These are phyloP conservation scores for Gaertneriomyces semiglobifer DNA, from an alignment of 192 early-diverging fungal genomes.

Conservation along the genomic window DNA sequence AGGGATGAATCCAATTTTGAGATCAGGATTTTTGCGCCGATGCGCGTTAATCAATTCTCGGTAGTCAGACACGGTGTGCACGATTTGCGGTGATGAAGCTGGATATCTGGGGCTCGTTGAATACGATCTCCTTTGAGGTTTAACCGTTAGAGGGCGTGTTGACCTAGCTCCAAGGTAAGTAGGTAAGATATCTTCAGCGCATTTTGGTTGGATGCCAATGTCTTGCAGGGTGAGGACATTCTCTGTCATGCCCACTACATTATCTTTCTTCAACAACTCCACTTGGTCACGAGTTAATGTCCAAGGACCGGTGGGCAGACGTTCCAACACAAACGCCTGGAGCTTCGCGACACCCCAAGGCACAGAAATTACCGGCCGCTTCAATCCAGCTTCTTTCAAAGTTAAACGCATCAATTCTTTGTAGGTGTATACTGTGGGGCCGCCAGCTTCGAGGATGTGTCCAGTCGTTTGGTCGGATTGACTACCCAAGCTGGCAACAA, in stretches of 20 bases:
- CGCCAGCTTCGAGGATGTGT: constrained; percentile 8
- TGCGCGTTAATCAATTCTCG: constrained; percentile 51
- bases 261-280: background rate
- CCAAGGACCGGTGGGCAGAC: background rate
- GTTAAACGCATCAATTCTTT: constrained; percentile 8
- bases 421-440: constrained; percentile 9
- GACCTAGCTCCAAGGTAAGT: constrained; percentile 9
- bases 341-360: constrained; percentile 9
- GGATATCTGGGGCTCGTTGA: background rate
- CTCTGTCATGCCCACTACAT: background rate
- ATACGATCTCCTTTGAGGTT: background rate
- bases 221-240: background rate
- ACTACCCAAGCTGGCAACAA: too few relatives aligned
- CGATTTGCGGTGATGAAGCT: constrained; percentile 36
- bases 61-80: constrained; percentile 73
- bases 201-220: background rate
- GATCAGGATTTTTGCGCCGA: constrained; percentile 48
- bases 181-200: constrained; percentile 1
- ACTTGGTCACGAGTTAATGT: constrained; percentile 14
- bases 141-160: background rate
- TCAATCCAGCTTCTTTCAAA: background rate
- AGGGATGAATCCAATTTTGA: constrained; percentile 84
- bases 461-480: background rate
- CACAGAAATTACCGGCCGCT: constrained; percentile 12
- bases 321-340: constrained; percentile 7